Base-by-base conservation (phyloP, 192 early-diverging fungal species). In the Funneliformis mosseae region DNA sequence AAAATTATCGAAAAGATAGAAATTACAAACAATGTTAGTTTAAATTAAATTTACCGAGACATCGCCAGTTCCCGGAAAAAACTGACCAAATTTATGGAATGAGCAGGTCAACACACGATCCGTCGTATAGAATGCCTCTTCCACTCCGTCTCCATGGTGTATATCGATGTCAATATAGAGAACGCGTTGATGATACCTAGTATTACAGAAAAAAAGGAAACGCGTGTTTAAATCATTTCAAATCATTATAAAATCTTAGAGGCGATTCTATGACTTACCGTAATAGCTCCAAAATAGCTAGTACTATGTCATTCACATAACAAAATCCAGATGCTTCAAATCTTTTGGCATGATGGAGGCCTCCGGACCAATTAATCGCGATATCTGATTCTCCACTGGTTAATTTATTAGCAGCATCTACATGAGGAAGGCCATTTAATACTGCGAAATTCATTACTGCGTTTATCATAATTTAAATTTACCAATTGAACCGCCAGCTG, bases 61-160 rank as follows among this genome's bases (percentile, higher is more conserved):
- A 41, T 94, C 90, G 76, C 98, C 98, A 9, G 97, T 97, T 14
- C 96, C 96, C 1, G 98, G 98, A 82, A 99, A 99, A 82, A 98
- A 99, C 43, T 91, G 90, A 45, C 96, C 96, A 85, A 97, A 98
- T 63, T 95, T 93, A 84, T 99, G 98, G 83, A 98, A 98, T 5
- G 95, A 96, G 14, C 94, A 93, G 0, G 97, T 97, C 94, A 98
- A 95, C 68, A 99, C 98, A 69, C 97, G 91, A 81, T 97, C 92
- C 48, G 96, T 96, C 4, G 91, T 92, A 76, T 94, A 96, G 82
- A 98, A 98, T 0, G 96, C 96, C 83, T 98, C 96, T 78, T 98
- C 95, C 9, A 96, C 96, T 78, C 95, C 97, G 77, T 98, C 97
- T 70, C 97, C 94, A 71, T 97, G 96, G 85, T 97, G 96, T 18